phyloP scores from a whole-genome alignment of 2,329 filamentous ascomycete genomes.

The Gnomoniopsis sp. region DNA sequence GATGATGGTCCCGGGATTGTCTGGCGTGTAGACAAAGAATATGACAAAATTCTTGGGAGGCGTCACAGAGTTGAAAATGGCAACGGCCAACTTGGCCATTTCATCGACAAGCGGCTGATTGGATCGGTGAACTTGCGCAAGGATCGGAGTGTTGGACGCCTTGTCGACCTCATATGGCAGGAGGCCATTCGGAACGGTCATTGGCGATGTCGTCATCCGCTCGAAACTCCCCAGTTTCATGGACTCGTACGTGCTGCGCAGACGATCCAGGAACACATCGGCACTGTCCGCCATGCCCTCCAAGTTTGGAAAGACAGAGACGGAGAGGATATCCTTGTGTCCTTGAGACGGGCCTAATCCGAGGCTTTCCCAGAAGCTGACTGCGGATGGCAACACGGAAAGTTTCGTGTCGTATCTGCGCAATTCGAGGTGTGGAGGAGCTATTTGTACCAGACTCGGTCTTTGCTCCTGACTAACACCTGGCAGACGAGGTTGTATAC shows the following conservation, averaged over 20 bases:
- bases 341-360: constrained; percentile 70
- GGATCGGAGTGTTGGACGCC: constrained; percentile 36
- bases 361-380: constrained; percentile 79
- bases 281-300: constrained; percentile 60
- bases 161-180: constrained; percentile 48
- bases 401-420: constrained; percentile 66
- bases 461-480: constrained; percentile 45
- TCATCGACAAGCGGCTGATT: constrained; percentile 46
- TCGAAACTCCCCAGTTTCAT: constrained; percentile 68
- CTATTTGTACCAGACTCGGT: constrained; percentile 58
- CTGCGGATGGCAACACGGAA: constrained; percentile 70
- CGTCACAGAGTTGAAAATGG: constrained; percentile 38
- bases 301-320: constrained; percentile 68
- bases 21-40: constrained; percentile 71
- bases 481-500: constrained; percentile 47
- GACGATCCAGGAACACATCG: constrained; percentile 61
- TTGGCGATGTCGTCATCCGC: constrained; percentile 39
- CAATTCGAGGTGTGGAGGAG: constrained; percentile 68
- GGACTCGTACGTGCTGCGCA: constrained; percentile 70
- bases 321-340: constrained; percentile 65
- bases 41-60: constrained; percentile 65
- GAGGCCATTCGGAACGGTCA: constrained; percentile 42
- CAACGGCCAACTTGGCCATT: constrained; percentile 45
- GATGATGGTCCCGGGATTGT: constrained; percentile 57
- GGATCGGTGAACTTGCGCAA: constrained; percentile 36